Evolutionary conservation across 2,329 filamentous ascomycete genomes (phyloP), one percentile per base, ranked within the genome.

Genomic region (Penicillium paneum): DNA sequence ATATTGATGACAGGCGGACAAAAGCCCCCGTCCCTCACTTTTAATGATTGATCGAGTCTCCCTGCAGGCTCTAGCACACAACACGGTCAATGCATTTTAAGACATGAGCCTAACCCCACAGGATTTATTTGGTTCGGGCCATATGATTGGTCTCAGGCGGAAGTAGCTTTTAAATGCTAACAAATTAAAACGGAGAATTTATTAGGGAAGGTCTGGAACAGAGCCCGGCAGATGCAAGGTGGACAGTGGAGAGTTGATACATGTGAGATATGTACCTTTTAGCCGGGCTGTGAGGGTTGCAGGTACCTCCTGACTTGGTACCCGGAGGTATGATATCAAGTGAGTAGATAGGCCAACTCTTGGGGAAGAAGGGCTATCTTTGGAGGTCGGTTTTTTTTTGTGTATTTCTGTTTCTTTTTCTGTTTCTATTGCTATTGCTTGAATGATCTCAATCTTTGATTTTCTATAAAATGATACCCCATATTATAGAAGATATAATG

Each of bases 81-180:
- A 61, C 54, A 52, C 51, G 57, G 62, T 58, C 61, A 60, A 54
- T 62, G 59, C 57, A 63, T 57, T 63, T 57, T 63, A 57, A 58
- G 58, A 61, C 60, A 60, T 57, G 51, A 50, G 50, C 19, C 54
- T 52, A 49, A 56, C 44, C 47, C 58, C 56, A 58, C 52, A 57
- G 40, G 32, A 57, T 50, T 59, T 56, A 41, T 55, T 49, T 49
- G 2, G 11, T 26, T 10, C 7, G 12, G 21, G 28, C 24, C 8
- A 49, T 60, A 36, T 63, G 56, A 63, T 63, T 63, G 53, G 57
- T 56, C 17, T 42, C 12, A 55, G 48, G 41, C 21, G 43, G 26
- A 31, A 35, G 52, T 8, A 26, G 31, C 47, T 53, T 56, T 59
- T 36, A 47, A 17, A 43, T 42, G 6, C 49, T 28, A 49, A 45